These are phyloP conservation scores for Trichoderma brevicompactum DNA, from an alignment of 2,329 filamentous ascomycete species.

Conservation along the genomic window DNA sequence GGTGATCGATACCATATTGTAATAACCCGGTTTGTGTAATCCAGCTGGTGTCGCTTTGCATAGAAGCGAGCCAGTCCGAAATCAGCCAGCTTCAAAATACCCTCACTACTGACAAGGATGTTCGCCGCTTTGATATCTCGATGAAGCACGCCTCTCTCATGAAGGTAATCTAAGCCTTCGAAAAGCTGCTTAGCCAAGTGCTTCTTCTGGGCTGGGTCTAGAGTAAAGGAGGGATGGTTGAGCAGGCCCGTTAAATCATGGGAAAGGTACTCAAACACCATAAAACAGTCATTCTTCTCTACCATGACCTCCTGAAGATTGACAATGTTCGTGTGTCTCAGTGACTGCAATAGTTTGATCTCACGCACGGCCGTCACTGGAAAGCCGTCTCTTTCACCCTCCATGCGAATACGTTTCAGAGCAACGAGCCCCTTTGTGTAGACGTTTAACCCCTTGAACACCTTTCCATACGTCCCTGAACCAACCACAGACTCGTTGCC, in stretches of 20 bases:
- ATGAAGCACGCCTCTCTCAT: conserved; percentile 90
- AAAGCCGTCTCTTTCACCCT: conserved; percentile 87
- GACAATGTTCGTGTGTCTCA: conserved; percentile 82
- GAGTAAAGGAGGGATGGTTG: conserved; percentile 89
- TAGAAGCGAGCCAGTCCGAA: conserved; percentile 97
- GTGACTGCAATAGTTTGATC: conserved; percentile 87
- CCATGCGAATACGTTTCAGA: conserved; percentile 90
- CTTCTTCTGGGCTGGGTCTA: conserved; percentile 87
- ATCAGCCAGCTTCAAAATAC: conserved; percentile 89
- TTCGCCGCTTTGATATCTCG: conserved; percentile 99
- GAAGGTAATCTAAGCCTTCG: conserved; percentile 90
- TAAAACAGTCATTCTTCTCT: conserved; percentile 97
- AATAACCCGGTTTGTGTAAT: conserved; percentile 98
- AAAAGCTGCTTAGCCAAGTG: conserved; percentile 92
- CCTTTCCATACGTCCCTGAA: conserved; percentile 93
- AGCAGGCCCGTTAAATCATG: conserved; percentile 94
- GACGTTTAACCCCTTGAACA: conserved; percentile 93
- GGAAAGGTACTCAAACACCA: conserved; percentile 98
- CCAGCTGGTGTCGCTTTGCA: conserved; percentile 84
- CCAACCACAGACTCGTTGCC: conserved; percentile 98
- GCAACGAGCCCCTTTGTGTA: conserved; percentile 84
- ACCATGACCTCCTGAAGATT: conserved; percentile 93
- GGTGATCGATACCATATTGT: conserved; percentile 98
- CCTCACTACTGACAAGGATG: conserved; percentile 88
- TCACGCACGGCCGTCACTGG: conserved; percentile 89